Conservation (phyloP, 2,329 filamentous ascomycete genomes). For the Stachybotrys elegans region DNA sequence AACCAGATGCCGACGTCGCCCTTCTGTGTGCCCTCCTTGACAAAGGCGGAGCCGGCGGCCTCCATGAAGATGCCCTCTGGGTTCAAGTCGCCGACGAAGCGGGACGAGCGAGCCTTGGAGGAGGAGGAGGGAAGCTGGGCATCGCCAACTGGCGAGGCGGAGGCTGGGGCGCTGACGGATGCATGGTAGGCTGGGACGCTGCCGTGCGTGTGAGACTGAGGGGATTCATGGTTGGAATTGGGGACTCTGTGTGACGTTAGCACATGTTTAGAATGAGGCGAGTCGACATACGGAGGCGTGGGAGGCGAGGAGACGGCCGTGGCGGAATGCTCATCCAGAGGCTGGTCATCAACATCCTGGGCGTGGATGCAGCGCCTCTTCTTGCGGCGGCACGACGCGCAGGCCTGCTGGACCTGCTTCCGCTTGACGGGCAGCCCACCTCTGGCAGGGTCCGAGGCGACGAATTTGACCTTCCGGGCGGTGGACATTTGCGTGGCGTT, state of each 20-base stretch:
- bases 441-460: slow-evolving; percentile 45
- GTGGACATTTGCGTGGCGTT: too few relatives aligned
- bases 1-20: slow-evolving; percentile 55
- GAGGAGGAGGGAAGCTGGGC: too few relatives aligned
- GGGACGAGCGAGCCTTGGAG: slow-evolving; percentile 25
- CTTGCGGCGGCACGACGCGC: slow-evolving; percentile 47
- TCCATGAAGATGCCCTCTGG: slow-evolving; percentile 57
- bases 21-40: slow-evolving; percentile 34
- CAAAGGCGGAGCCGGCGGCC: slow-evolving; percentile 34
- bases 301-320: too few relatives aligned
- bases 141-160: not conserved
- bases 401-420: slow-evolving; percentile 56
- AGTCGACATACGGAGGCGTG: too few relatives aligned
- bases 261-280: too few relatives aligned
- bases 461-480: slow-evolving; percentile 43
- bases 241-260: too few relatives aligned
- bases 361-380: slow-evolving; percentile 47
- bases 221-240: slow-evolving; percentile 24
- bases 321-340: too few relatives aligned
- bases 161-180: slow-evolving; percentile 5
- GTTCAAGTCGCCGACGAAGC: slow-evolving; percentile 55
- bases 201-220: too few relatives aligned
- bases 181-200: too few relatives aligned
- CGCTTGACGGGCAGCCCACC: slow-evolving; percentile 52
- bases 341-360: too few relatives aligned